Conservation (phyloP, 202 grass and related monocot species). For the Dendrocalamus latiflorus region DNA sequence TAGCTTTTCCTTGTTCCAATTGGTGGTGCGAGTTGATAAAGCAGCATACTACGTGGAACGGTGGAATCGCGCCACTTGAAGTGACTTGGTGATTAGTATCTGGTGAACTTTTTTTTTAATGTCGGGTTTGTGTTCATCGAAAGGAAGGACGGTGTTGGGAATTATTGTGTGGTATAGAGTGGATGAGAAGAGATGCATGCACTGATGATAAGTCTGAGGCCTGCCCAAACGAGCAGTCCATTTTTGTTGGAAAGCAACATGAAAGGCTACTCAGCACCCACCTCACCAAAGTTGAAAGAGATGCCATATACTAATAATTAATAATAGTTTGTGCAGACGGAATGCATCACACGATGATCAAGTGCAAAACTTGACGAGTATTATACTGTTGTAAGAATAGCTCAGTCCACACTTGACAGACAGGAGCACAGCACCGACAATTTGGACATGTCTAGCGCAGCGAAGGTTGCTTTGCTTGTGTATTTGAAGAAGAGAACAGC, state of each 20-base stretch:
- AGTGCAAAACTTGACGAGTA: neutral
- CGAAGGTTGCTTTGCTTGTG: neutral
- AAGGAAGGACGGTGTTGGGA: neutral
- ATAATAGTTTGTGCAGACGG: neutral
- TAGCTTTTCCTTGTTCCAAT: too few relatives aligned
- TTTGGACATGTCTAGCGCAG: neutral
- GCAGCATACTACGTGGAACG: too few relatives aligned
- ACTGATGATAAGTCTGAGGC: neutral
- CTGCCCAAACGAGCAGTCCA: neutral
- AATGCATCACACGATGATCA: neutral
- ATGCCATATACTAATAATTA: neutral
- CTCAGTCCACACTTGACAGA: neutral
- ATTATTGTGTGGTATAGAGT: neutral
- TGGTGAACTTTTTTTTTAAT: too few relatives aligned
- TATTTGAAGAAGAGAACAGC: neutral
- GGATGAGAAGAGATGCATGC: neutral
- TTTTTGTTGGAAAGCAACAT: neutral
- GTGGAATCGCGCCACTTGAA: too few relatives aligned
- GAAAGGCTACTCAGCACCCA: constrained; percentile 16
- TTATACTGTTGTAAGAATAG: too few relatives aligned
- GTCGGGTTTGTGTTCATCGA: neutral
- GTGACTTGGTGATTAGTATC: too few relatives aligned
- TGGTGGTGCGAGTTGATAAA: too few relatives aligned
- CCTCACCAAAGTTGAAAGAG: constrained; percentile 20
- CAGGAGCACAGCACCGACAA: neutral